Base-by-base conservation (phyloP, 768 basidiomycete genomes). In the Coprinopsis sp. region DNA sequence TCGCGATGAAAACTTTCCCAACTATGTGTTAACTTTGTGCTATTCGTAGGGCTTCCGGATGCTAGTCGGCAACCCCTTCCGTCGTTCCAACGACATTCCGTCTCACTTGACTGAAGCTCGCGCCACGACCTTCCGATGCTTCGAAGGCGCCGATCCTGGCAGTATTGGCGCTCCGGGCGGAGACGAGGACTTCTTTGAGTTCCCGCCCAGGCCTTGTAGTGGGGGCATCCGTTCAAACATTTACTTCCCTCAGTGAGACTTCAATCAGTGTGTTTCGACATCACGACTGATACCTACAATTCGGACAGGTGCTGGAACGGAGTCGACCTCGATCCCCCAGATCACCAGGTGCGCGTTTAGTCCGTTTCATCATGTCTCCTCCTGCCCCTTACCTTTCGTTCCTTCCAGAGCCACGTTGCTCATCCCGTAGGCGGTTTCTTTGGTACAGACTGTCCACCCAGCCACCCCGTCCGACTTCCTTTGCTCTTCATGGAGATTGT, bases 401-500 rank as follows among this genome's bases (percentile, higher is more conserved):
- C 11, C 25, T 3, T 34, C 14, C 24, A 49, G 48, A 49, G 34
- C 21, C 48, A 49, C 21, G 48, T 49, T 7, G 48, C 48, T 14
- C 48, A 49, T 29, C 48, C 48, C 1, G 13, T 28, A 4, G 50
- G 50, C 4, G 41, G 49, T 30, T 31, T 47, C 31, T 49, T 47
- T 42, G 47, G 47, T 16, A 44, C 46, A 3, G 46, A 43, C 31
- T 52, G 51, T 25, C 51, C 51, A 14, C 47, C 41, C 33, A 38
- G 33, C n/a, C 51, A 52, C 34, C 51, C 51, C 13, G 47, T 52
- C 25, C 51, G 51, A 16, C 39, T 52, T 40, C 51, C 51, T n/a
- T 23, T 52, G 3, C 28, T 52, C 18, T 52, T 52, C 31, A 33
- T 52, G 41, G 51, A 52, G 21, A 52, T 47, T 16, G 34, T 44